Evolutionary conservation across 2,329 filamentous ascomycete species (phyloP).

Genomic region (Penicillium sp.): DNA sequence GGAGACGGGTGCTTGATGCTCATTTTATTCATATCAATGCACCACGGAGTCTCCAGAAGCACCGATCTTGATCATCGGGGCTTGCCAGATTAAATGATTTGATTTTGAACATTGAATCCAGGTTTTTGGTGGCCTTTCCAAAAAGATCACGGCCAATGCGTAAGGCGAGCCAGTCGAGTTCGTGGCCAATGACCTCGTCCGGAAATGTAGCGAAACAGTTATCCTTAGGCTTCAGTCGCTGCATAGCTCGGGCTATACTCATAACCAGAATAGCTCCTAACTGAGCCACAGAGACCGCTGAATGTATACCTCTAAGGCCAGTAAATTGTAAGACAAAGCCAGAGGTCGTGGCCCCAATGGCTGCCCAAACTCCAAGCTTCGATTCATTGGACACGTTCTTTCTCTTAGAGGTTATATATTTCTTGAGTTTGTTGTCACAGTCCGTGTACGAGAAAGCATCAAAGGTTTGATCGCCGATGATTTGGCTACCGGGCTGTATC

Average conservation of each 20-base stretch:
- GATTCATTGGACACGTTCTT: neutral
- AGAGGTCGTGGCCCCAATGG: conserved; percentile 7
- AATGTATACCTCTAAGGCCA: conserved; percentile 20
- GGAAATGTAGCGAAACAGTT: neutral
- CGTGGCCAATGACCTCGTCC: neutral
- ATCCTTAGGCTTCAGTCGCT: neutral
- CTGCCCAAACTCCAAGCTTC: conserved; percentile 1
- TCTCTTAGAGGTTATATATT: neutral
- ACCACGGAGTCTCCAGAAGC: neutral
- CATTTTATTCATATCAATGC: neutral
- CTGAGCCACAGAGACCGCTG: conserved; percentile 19
- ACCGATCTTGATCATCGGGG: neutral
- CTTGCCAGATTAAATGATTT: neutral
- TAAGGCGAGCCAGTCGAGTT: conserved; percentile 1
- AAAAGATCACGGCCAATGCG: neutral
- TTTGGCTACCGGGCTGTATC: conserved; percentile 21
- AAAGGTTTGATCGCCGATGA: conserved; percentile 22
- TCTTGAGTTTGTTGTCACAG: neutral
- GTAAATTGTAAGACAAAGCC: conserved; percentile 25
- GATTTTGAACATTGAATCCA: too few species aligned
- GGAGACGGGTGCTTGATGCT: neutral
- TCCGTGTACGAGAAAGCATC: conserved; percentile 15
- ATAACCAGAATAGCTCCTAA: conserved; percentile 2
- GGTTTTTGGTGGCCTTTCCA: neutral
- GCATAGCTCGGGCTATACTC: neutral